Conservation (phyloP, 208 protist genomes). For the Sergeia podlipaevii region DNA sequence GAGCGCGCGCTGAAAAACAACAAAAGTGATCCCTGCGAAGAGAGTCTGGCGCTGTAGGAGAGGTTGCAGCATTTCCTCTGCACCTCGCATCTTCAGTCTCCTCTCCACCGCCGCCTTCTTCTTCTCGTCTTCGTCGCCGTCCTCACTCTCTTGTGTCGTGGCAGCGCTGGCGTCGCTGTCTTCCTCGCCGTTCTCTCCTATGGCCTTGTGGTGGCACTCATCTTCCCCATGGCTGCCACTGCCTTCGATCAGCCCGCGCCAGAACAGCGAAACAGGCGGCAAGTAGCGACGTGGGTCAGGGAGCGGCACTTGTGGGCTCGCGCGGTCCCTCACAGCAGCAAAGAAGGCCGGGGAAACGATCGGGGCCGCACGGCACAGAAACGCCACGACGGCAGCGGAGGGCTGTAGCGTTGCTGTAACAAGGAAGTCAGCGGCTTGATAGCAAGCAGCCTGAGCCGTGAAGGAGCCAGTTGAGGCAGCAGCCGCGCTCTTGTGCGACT, state of each 20-base stretch:
- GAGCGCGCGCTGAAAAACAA: conserved; percentile 53
- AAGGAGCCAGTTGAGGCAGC: too few species aligned
- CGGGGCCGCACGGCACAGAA: conserved; percentile 47
- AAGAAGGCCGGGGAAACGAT: conserved; percentile 71
- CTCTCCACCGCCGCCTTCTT: too few species aligned
- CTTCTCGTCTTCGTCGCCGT: background rate
- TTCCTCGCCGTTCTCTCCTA: background rate
- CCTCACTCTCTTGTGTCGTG: background rate
- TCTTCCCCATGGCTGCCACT: background rate
- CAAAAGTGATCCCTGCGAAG: conserved; percentile 43
- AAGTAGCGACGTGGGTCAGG: conserved; percentile 24
- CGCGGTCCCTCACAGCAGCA: conserved; percentile 24
- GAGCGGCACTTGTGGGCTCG: conserved; percentile 40
- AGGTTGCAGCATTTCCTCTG: background rate
- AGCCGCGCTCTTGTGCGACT: too few species aligned
- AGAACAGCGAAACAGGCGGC: conserved; percentile 16
- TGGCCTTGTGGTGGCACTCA: background rate
- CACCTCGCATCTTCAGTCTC: too few species aligned
- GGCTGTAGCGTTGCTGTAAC: conserved; percentile 28
- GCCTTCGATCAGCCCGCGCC: background rate
- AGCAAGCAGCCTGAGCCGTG: too few species aligned
- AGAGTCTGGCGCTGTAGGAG: conserved; percentile 34
- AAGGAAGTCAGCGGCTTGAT: conserved; percentile 20
- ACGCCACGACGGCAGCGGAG: conserved; percentile 46
- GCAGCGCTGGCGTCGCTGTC: background rate